Evolutionary conservation across 495 filamentous ascomycete species (phyloP).

Genomic region (Stereocaulon alpinum): DNA sequence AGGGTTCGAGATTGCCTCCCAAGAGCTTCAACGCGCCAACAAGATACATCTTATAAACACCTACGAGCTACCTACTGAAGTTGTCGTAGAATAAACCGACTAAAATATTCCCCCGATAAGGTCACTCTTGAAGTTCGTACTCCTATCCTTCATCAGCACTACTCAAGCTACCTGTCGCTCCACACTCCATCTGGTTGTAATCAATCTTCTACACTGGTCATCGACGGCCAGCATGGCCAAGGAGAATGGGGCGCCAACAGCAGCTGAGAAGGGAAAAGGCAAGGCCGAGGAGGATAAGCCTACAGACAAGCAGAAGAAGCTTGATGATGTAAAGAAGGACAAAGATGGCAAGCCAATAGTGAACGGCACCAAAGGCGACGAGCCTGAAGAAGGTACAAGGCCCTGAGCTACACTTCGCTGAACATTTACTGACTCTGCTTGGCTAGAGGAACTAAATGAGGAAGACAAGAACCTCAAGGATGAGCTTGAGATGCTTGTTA

Average conservation of each 20-base stretch:
- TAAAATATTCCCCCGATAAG: background rate
- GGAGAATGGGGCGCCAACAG: conserved; percentile 75
- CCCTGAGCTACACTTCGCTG: background rate
- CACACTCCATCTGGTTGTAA: background rate
- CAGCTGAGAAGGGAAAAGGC: conserved; percentile 89
- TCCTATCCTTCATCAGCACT: background rate
- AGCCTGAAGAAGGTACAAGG: conserved; percentile 44
- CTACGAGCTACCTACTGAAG: background rate
- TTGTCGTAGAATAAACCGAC: no score
- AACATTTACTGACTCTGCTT: conserved; percentile 13
- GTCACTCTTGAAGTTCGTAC: background rate
- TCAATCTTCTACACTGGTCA: background rate
- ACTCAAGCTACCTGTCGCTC: background rate
- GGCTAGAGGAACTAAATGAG: conserved; percentile 79
- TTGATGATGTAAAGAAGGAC: conserved; percentile 54
- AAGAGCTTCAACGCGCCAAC: conserved; percentile 4
- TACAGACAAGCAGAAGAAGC: conserved; percentile 48
- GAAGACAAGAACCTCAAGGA: conserved; percentile 97
- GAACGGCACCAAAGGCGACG: conserved; percentile 67
- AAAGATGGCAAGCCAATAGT: conserved; percentile 55
- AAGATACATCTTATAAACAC: background rate
- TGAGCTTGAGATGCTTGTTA: conserved; percentile 97
- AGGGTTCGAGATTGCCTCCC: background rate
- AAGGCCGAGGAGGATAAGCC: conserved; percentile 62
- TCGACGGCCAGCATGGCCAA: conserved; percentile 59